Evolutionary conservation across 768 basidiomycete genomes (phyloP), one percentile per base, ranked within the genome.

Genomic region (Nidula microcarpa): DNA sequence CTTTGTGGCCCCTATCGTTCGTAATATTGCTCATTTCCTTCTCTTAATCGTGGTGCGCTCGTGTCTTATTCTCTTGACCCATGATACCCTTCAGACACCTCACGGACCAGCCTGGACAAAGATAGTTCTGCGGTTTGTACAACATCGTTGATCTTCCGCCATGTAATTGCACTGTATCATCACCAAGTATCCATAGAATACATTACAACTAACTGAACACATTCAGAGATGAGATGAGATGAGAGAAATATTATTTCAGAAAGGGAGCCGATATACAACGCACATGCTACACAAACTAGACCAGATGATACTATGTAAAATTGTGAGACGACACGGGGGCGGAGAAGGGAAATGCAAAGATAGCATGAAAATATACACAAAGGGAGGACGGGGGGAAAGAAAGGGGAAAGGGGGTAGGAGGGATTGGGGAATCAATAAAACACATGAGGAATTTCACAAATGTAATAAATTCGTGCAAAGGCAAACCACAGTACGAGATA

Each of bases 201-300:
- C 37, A 41, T 4, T 41, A 11, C 10, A 41, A 41, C 37, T 41
- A 11, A 11, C 11, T 16, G 37, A 11, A 11, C 4, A 11, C 37
- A 11, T 11, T 11, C 37, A 4, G 16, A 41, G 16, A 16, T 11
- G 16, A 16, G 16, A 11, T 41, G 37, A 41, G 37, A 41, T 41
- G 37, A 41, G 37, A 41, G 37, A 41, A 11, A 16, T 11, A 11
- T 41, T 41, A 41, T 41, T 41, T 41, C 2, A 41, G 37, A 11
- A 41, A 41, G 37, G 16, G 11, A 41, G 37, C 37, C 56, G 53
- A 58, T 53, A 58, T 65, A 62, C 62, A 63, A 65, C 64, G 57
- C 59, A 60, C 51, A 57, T 61, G 60, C 60, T 63, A 65, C 62
- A 67, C 62, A 67, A 61, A 61, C 60, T 62, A 65, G 56, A 60